Conservation (phyloP, 2,329 filamentous ascomycete species). For the Ceratocystis diversiconidia region DNA sequence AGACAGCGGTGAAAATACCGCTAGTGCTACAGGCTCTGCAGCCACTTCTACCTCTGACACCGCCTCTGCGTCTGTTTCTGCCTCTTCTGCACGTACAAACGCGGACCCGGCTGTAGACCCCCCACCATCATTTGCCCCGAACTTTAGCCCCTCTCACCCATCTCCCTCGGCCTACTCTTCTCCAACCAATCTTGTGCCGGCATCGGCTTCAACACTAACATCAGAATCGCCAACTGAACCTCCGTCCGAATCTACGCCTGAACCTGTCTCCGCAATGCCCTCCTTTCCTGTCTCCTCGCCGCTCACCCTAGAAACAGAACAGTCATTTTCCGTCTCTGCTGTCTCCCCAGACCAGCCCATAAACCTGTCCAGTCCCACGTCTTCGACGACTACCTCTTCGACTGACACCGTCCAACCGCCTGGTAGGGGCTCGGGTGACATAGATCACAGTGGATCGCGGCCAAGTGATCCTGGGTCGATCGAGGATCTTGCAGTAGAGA, state of each 20-base stretch:
- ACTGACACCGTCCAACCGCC: neutral
- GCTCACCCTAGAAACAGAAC: neutral
- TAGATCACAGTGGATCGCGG: neutral
- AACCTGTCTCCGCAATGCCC: neutral
- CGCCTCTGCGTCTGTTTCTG: neutral
- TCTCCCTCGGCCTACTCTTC: neutral
- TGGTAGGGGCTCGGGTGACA: neutral
- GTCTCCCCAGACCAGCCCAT: neutral
- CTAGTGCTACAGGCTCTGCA: neutral
- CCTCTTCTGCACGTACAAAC: neutral
- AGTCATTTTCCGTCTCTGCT: neutral
- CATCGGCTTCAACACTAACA: neutral
- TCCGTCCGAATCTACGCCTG: neutral
- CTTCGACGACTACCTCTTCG: neutral
- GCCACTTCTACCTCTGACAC: neutral
- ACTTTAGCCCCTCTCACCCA: neutral
- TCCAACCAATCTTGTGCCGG: neutral
- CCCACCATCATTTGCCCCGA: neutral
- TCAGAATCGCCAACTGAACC: neutral
- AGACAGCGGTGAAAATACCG: neutral
- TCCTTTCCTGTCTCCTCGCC: neutral
- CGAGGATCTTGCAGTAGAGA: neutral
- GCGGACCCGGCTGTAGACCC: neutral
- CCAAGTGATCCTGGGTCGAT: neutral
- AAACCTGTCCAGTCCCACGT: neutral